phyloP scores from a whole-genome alignment of 352 stramenopile genomes.

The Phytophthora pinifolia region DNA sequence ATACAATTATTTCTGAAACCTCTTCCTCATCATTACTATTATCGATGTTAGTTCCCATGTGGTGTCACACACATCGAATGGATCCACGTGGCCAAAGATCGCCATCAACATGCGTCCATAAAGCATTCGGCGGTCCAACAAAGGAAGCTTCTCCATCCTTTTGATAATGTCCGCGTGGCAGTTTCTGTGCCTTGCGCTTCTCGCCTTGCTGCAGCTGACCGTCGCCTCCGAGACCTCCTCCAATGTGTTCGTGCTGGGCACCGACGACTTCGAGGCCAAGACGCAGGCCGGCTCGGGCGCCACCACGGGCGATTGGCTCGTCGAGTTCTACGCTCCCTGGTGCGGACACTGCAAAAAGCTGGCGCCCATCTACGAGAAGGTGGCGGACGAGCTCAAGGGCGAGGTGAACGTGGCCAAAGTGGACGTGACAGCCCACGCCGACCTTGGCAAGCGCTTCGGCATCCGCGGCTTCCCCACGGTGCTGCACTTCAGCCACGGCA shows the following conservation, averaged over 20 bases:
- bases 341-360: conserved; percentile 67
- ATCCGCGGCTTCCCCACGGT: conserved; percentile 82
- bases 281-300: conserved; percentile 89
- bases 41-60: no score
- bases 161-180: conserved; percentile 15
- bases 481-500: conserved; percentile 75
- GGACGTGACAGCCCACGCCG: conserved; percentile 76
- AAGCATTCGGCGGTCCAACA: conserved; percentile 3
- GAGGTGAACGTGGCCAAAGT: conserved; percentile 91
- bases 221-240: conserved; percentile 26
- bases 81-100: conserved; percentile 19
- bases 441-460: conserved; percentile 81
- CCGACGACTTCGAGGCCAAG: conserved; percentile 86
- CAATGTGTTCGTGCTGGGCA: conserved; percentile 65
- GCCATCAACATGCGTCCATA: conserved; percentile 2
- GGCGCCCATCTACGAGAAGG: conserved; percentile 73
- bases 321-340: conserved; percentile 86
- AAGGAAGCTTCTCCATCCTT: background rate
- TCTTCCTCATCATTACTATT: no score
- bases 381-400: conserved; percentile 83
- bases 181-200: conserved; percentile 24
- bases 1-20: no score
- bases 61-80: no score
- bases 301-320: conserved; percentile 91
- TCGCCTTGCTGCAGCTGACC: conserved; percentile 30